Base-by-base conservation (phyloP, 1,284 basidiomycete genomes). In the Cryptococcus wingfieldii region DNA sequence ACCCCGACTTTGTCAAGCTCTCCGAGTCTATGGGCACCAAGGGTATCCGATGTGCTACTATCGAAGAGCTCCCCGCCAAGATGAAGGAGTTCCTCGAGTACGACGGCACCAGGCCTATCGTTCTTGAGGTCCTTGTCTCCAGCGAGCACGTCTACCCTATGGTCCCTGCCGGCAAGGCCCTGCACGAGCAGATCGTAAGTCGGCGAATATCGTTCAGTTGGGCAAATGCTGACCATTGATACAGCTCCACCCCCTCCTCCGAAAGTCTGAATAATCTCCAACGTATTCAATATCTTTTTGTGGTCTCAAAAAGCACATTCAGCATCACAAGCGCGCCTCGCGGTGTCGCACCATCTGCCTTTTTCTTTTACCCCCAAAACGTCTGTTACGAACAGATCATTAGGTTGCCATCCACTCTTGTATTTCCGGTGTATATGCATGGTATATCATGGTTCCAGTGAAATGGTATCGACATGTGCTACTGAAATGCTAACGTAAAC, bases 61-160 rank as follows among this genome's bases (percentile, higher is more conserved):
- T 82, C 7, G 85, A 82, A 43, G 94, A 98, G 55, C 82, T 98
- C 13, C 90, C 90, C 0, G 84, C 82, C 41, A 95, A 89, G 83
- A 98, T 98, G 93, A 92, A 93, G 81, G 94, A 98, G 82, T 96
- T 98, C 79, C 82, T 98, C 67, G 93, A 95, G 79, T 96, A 95
- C 77, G 74, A 77, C 59, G 87, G 84, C 63, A 82, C 81, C 58
- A 88, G 84, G 77, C 95, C 95, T 2, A 83, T 98, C 46, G 77
- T 98, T 61, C 81, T 98, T 80, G 94, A 98, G 79, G 95, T 91
- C 71, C 56, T 88, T 55, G 90, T 97, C 38, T 86, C 61, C 68
- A 86, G 85, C 66, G 94, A 97, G 79, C 93, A 97, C 75, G 93
- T 96, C 56, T 97, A 91, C 84, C 94, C 71, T 48, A 76, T 77